Percentiles rank a stretch among this genome's conserved stretches.
phyloP scores from a whole-genome alignment of 495 filamentous ascomycete genomes.

The Trichoderma erinaceum region DNA sequence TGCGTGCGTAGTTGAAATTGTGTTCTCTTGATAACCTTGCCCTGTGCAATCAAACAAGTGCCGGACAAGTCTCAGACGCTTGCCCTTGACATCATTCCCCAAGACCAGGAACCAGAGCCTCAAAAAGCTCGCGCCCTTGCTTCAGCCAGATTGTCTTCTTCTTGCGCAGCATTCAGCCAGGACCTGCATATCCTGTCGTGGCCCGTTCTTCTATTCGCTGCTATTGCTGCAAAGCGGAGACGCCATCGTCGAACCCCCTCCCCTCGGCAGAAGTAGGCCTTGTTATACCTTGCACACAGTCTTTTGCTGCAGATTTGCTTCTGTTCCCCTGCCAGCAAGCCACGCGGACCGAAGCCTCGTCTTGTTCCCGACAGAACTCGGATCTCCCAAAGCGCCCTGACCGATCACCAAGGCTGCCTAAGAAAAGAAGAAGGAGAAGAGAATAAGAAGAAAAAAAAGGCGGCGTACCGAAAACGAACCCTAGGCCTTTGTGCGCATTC shows the following conservation, averaged over 20 bases:
- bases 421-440: background rate
- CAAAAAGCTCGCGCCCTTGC: background rate
- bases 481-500: background rate
- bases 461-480: background rate
- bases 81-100: background rate
- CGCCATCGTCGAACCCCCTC: slow-evolving; percentile 5
- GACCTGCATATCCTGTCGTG: background rate
- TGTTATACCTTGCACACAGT: slow-evolving; percentile 5
- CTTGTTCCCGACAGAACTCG: background rate
- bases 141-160: background rate
- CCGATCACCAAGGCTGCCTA: background rate
- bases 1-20: too few relatives aligned
- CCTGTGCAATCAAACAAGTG: too few relatives aligned
- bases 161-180: background rate
- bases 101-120: background rate
- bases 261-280: background rate
- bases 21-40: background rate
- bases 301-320: slow-evolving; percentile 9
- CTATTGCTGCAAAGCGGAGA: slow-evolving; percentile 8
- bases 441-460: background rate
- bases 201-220: background rate
- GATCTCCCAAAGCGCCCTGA: background rate
- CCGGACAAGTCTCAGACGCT: too few relatives aligned
- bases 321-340: slow-evolving; percentile 4
- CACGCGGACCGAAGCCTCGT: background rate